phyloP scores from a whole-genome alignment of 192 early-diverging fungal genomes.

The Rhizophagus sp. region DNA sequence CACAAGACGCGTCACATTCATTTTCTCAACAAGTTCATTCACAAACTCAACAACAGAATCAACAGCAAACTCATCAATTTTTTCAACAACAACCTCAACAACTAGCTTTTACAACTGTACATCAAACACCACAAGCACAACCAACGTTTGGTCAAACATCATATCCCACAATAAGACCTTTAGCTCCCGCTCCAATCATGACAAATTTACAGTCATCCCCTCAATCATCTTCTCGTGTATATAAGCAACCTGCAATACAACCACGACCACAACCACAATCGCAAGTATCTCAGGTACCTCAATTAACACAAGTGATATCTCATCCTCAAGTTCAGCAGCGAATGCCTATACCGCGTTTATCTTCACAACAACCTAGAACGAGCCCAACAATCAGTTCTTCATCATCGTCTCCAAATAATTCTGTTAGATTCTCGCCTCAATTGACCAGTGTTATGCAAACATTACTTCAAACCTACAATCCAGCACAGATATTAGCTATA shows the following conservation, averaged over 20 bases:
- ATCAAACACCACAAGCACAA: background rate
- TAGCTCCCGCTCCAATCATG: background rate
- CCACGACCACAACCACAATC: background rate
- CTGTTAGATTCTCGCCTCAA: background rate
- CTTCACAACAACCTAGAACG: background rate
- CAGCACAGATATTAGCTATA: conserved; percentile 22
- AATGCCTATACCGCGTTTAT: background rate
- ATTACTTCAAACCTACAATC: conserved; percentile 27
- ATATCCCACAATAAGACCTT: background rate
- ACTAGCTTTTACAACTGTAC: background rate
- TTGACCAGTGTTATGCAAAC: conserved; percentile 28
- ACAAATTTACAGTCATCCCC: conserved; percentile 1
- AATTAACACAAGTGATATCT: background rate
- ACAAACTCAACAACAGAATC: background rate
- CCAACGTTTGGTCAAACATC: background rate
- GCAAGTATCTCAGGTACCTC: background rate
- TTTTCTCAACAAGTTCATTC: background rate
- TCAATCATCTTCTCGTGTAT: background rate
- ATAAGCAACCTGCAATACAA: conserved; percentile 14
- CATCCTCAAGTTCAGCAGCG: conserved; percentile 6
- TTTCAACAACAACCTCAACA: background rate
- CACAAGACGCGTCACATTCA: background rate
- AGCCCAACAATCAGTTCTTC: background rate
- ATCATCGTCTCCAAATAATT: background rate
- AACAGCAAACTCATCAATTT: background rate